phyloP scores from a whole-genome alignment of 495 filamentous ascomycete species.

The Aspergillus asperescens region DNA sequence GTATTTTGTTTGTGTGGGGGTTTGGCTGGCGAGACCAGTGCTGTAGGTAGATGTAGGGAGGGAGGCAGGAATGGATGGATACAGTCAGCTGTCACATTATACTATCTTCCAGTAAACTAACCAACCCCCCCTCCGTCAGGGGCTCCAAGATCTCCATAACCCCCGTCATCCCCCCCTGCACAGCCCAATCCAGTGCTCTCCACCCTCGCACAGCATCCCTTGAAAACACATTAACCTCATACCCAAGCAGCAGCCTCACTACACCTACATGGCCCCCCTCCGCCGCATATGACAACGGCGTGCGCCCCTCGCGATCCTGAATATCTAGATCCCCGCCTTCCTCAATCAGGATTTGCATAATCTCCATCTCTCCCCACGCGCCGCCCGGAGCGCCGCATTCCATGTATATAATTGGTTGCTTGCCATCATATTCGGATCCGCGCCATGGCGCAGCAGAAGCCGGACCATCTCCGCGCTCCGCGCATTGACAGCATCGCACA shows the following conservation, averaged over 20 bases:
- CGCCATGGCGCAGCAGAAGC: neutral
- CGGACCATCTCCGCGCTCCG: neutral
- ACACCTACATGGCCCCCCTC: neutral
- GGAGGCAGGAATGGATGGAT: too few relatives aligned
- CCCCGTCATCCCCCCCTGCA: neutral
- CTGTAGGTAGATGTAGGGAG: too few relatives aligned
- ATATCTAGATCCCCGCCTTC: neutral
- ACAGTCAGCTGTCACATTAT: too few relatives aligned
- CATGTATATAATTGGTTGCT: neutral
- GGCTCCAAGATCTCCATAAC: neutral
- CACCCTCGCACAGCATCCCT: neutral
- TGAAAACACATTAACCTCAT: neutral
- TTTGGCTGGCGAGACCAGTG: too few relatives aligned
- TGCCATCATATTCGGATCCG: neutral
- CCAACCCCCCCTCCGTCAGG: neutral
- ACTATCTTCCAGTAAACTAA: too few relatives aligned
- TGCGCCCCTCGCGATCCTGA: neutral
- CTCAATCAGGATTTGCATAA: neutral
- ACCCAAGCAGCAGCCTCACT: neutral
- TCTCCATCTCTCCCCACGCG: neutral
- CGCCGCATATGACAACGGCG: neutral
- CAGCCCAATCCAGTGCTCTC: neutral
- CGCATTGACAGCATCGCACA: neutral
- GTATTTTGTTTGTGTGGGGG: conserved; percentile 12
- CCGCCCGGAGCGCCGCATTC: neutral